Percentiles rank a stretch among this genome's conserved stretches.
Conservation (phyloP, 768 basidiomycete species). For the Leccinum broughii region DNA sequence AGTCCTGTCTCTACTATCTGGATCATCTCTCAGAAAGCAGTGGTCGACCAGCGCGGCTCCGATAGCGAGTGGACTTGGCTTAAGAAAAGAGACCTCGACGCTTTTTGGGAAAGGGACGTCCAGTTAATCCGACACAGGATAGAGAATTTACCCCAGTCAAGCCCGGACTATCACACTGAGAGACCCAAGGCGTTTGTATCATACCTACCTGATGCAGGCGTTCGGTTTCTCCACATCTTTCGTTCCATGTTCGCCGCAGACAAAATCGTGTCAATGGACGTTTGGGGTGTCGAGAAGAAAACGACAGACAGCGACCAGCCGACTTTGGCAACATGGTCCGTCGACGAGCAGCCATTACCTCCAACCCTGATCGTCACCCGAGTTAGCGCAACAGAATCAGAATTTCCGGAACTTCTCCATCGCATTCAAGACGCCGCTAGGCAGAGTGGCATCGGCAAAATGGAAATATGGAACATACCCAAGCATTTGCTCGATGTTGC, state of each 20-base stretch:
- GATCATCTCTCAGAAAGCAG: conserved; percentile 27
- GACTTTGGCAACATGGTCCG: conserved; percentile 45
- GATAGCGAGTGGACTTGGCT: conserved; percentile 31
- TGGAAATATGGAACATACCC: conserved; percentile 53
- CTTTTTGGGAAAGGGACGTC: conserved; percentile 43
- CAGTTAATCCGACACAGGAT: conserved; percentile 37
- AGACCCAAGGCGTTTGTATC: conserved; percentile 30
- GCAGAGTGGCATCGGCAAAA: conserved; percentile 33
- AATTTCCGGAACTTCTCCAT: conserved; percentile 38
- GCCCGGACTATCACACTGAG: conserved; percentile 9
- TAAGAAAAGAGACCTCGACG: conserved; percentile 35
- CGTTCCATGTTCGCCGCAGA: conserved; percentile 27
- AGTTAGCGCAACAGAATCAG: conserved; percentile 31
- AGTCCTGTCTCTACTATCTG: conserved; percentile 42
- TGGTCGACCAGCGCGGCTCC: neutral
- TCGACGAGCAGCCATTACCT: conserved; percentile 35
- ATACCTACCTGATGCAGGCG: conserved; percentile 46
- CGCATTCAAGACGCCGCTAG: conserved; percentile 38
- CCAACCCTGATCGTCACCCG: conserved; percentile 47
- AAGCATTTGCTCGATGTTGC: conserved; percentile 32
- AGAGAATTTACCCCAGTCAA: conserved; percentile 8
- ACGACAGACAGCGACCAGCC: conserved; percentile 3
- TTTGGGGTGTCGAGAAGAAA: conserved; percentile 24
- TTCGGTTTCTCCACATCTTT: conserved; percentile 43
- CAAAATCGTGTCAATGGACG: conserved; percentile 14